Conservation (phyloP, 257 asterid species). For the Thymus quinquecostatus region DNA sequence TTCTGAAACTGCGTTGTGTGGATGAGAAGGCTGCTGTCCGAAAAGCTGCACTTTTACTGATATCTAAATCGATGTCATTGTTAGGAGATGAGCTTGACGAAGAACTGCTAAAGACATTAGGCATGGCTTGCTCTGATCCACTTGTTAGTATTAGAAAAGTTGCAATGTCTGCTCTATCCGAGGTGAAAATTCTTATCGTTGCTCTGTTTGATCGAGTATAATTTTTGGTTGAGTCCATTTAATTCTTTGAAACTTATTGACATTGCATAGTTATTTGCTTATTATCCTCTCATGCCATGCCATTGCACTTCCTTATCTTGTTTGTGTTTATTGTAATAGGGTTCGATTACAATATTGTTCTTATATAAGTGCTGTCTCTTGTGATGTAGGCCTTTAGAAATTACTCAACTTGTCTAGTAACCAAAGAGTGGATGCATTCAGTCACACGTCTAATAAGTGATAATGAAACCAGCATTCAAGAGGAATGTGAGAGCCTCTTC, state of each 20-base stretch:
- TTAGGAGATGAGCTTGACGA: constrained; percentile 69
- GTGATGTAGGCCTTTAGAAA: constrained; percentile 73
- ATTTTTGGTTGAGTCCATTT: not conserved
- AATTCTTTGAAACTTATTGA: constrained; percentile 11
- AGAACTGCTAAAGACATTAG: constrained; percentile 74
- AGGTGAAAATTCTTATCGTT: constrained; percentile 54
- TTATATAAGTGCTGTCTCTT: constrained; percentile 21
- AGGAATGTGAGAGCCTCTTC: constrained; percentile 88
- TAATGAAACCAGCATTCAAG: constrained; percentile 94
- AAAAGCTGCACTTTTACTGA: constrained; percentile 81
- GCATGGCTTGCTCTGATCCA: constrained; percentile 95
- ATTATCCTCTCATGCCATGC: constrained; percentile 1
- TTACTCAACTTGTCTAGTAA: constrained; percentile 50
- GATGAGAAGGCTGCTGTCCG: constrained; percentile 98
- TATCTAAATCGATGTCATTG: constrained; percentile 68
- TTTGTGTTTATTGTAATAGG: constrained; percentile 12
- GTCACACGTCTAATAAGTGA: constrained; percentile 77
- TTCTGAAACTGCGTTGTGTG: constrained; percentile 66
- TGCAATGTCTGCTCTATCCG: constrained; percentile 83
- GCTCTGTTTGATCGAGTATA: not conserved
- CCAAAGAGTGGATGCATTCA: constrained; percentile 91
- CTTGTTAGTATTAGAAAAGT: constrained; percentile 95
- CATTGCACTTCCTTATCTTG: constrained; percentile 11
- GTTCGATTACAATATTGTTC: constrained; percentile 16
- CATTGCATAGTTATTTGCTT: constrained; percentile 5